Conservation (phyloP, 345 rosid genomes). For the Geranium rotundifolium region DNA sequence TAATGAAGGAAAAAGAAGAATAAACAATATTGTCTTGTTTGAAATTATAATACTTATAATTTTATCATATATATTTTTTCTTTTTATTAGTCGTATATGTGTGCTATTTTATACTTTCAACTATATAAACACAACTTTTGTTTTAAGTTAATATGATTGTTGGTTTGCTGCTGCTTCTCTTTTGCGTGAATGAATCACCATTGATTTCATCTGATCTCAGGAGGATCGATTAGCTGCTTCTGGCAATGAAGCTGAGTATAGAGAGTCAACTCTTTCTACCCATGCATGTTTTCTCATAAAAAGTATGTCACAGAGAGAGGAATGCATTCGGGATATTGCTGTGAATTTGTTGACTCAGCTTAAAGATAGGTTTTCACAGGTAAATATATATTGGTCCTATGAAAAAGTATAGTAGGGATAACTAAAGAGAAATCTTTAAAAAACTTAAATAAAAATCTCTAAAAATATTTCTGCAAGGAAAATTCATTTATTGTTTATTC, state of each 20-base stretch:
- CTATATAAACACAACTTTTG: not conserved
- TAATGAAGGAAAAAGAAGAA: no score
- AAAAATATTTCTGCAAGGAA: not conserved
- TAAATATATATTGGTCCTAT: constrained; percentile 11
- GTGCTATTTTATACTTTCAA: no score
- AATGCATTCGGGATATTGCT: constrained; percentile 75
- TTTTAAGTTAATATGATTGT: no score
- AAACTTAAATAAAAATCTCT: no score
- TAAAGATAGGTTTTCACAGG: constrained; percentile 98
- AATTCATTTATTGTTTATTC: constrained; percentile 1
- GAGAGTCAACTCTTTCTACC: constrained; percentile 70
- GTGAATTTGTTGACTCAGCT: constrained; percentile 80
- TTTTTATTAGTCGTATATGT: no score
- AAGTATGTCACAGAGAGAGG: constrained; percentile 96
- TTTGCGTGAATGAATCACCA: not conserved
- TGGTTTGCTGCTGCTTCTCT: not conserved
- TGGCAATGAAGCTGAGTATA: constrained; percentile 66
- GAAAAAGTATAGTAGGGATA: no score
- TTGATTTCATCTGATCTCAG: constrained; percentile 39
- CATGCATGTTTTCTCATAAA: constrained; percentile 90
- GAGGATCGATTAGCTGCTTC: constrained; percentile 72
- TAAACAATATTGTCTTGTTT: no score
- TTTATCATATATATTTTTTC: no score
- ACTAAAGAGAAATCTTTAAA: no score
- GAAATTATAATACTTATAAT: no score